These are phyloP conservation scores for Auricularia cornea DNA, from an alignment of 768 basidiomycete species.

Conservation along the genomic window DNA sequence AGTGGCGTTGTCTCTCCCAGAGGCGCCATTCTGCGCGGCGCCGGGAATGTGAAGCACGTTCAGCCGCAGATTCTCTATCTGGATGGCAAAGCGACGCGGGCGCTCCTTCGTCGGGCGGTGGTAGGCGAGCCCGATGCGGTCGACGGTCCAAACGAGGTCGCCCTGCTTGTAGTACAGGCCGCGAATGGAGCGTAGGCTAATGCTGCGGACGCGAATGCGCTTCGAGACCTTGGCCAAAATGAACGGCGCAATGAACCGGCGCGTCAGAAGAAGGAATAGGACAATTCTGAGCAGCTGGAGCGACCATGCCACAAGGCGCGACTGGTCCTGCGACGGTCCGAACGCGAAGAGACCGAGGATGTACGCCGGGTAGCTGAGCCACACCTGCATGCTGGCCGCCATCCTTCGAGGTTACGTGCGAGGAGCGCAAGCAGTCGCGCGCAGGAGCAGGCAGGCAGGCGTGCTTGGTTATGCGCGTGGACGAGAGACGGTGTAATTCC, in stretches of 20 bases:
- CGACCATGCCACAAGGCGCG: background rate
- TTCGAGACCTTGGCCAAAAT: constrained; percentile 49
- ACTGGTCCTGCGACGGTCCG: background rate
- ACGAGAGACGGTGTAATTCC: background rate
- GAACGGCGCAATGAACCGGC: constrained; percentile 61
- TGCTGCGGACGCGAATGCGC: constrained; percentile 57
- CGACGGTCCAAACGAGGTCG: constrained; percentile 46
- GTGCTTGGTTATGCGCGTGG: background rate
- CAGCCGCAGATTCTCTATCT: constrained; percentile 52
- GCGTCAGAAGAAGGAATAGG: constrained; percentile 35
- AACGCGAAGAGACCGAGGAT: background rate
- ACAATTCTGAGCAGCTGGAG: constrained; percentile 2
- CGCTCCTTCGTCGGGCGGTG: constrained; percentile 41
- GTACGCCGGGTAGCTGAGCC: constrained; percentile 5
- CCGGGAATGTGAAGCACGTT: constrained; percentile 28
- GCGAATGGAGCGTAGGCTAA: constrained; percentile 70
- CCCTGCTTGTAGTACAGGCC: constrained; percentile 62
- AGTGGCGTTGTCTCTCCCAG: constrained; percentile 17
- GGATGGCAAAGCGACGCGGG: constrained; percentile 51
- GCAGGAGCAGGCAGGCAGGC: too few species aligned
- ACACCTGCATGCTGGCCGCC: background rate
- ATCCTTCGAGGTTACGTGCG: too few species aligned
- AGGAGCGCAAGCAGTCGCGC: too few species aligned
- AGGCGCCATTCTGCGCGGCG: constrained; percentile 25
- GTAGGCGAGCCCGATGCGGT: constrained; percentile 57